Conservation (phyloP, 352 stramenopile genomes). For the Phytophthora gonapodyides region DNA sequence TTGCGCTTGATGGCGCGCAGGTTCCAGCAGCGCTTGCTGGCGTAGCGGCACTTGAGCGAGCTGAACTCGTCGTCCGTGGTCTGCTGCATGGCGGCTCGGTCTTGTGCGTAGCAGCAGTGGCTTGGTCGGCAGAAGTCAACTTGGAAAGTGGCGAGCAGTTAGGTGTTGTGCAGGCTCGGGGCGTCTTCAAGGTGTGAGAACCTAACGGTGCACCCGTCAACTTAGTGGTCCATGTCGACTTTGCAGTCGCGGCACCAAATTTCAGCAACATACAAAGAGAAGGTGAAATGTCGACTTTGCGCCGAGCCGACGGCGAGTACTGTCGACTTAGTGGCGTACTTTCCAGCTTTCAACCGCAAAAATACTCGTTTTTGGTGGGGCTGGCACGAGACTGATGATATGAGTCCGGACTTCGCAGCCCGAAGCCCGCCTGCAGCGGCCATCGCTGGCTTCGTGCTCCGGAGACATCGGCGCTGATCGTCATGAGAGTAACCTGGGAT, state of each 20-base stretch:
- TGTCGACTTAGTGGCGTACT: constrained; percentile 21
- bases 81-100: constrained; percentile 17
- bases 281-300: constrained; percentile 12
- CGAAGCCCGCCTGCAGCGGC: neutral
- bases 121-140: constrained; percentile 18
- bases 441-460: constrained; percentile 19
- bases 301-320: neutral
- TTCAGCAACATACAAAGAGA: too few species aligned
- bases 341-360: too few species aligned
- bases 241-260: neutral
- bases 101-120: neutral
- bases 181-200: constrained; percentile 26
- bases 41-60: constrained; percentile 74
- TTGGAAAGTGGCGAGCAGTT: constrained; percentile 33
- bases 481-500: too few species aligned
- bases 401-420: constrained; percentile 30
- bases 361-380: constrained; percentile 24
- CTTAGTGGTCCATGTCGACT: neutral
- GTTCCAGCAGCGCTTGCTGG: constrained; percentile 85
- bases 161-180: neutral
- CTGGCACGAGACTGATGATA: constrained; percentile 39
- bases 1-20: constrained; percentile 82
- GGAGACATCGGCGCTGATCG: neutral
- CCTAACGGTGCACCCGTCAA: constrained; percentile 8
- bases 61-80: constrained; percentile 42